These are phyloP conservation scores for Ophiostoma triangulosporum DNA, from an alignment of 2,329 filamentous ascomycete genomes.

Conservation along the genomic window DNA sequence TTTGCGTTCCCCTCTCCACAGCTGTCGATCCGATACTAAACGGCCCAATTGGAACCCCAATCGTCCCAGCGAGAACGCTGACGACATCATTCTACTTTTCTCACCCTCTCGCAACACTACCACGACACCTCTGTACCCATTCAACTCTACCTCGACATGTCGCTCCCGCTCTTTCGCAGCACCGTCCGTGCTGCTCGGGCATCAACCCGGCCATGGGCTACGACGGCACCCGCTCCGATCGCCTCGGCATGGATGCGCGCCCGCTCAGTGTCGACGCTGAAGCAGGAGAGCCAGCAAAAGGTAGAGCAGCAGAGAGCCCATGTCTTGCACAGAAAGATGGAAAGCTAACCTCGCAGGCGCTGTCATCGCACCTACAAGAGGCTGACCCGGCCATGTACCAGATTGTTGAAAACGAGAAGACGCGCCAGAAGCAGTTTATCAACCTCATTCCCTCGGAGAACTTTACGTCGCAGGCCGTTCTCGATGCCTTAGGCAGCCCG, in stretches of 20 bases:
- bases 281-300: constrained; percentile 45
- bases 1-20: neutral
- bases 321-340: neutral
- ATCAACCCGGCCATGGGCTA: constrained; percentile 22
- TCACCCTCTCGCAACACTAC: neutral
- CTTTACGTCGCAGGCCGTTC: constrained; percentile 84
- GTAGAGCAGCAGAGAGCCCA: constrained; percentile 23
- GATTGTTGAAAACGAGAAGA: constrained; percentile 95
- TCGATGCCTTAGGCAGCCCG: constrained; percentile 81
- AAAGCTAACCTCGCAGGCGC: constrained; percentile 41
- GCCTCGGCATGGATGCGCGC: constrained; percentile 18
- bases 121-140: neutral
- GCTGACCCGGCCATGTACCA: constrained; percentile 78
- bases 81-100: neutral
- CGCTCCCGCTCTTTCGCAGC: constrained; percentile 33
- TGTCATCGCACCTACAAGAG: constrained; percentile 65
- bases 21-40: neutral
- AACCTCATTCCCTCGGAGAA: constrained; percentile 94
- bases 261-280: constrained; percentile 32
- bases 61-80: neutral
- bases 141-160: constrained; percentile 25
- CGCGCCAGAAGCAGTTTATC: constrained; percentile 93
- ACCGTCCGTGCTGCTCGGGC: constrained; percentile 33
- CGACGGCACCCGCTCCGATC: constrained; percentile 8
- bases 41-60: neutral